Percentiles rank a stretch among this genome's conserved stretches.
phyloP scores from a whole-genome alignment of 2,329 filamentous ascomycete genomes.

The Alternaria panax region DNA sequence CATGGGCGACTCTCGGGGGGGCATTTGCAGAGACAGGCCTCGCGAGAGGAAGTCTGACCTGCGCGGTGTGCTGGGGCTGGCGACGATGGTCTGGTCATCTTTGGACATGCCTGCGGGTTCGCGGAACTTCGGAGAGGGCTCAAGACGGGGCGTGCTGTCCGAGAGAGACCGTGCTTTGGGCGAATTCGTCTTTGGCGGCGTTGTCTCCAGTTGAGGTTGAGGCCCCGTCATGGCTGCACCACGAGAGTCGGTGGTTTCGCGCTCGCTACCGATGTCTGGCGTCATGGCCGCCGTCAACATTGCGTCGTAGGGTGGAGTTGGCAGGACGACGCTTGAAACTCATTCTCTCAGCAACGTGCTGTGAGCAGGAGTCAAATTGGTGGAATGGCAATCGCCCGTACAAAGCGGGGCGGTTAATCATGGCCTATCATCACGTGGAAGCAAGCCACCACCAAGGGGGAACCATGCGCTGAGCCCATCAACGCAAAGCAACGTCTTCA shows the following conservation, averaged over 20 bases:
- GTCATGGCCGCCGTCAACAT: slow-evolving; percentile 35
- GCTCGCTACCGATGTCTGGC: slow-evolving; percentile 26
- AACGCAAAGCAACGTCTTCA: not conserved
- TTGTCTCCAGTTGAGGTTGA: slow-evolving; percentile 29
- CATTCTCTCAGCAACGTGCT: slow-evolving; percentile 35
- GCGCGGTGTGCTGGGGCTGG: slow-evolving; percentile 68
- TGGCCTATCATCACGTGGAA: slow-evolving; percentile 27
- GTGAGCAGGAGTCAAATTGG: slow-evolving; percentile 12
- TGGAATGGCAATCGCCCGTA: slow-evolving; percentile 7
- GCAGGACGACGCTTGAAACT: slow-evolving; percentile 13
- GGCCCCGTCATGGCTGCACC: slow-evolving; percentile 24
- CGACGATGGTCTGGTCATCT: slow-evolving; percentile 55
- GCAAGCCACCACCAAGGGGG: slow-evolving; percentile 1
- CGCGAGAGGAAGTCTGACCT: slow-evolving; percentile 69
- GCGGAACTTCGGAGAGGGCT: slow-evolving; percentile 56
- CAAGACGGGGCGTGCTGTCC: slow-evolving; percentile 53
- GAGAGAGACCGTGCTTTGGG: slow-evolving; percentile 55
- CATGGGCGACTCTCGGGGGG: slow-evolving; percentile 59
- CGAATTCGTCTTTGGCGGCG: slow-evolving; percentile 48
- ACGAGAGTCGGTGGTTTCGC: slow-evolving; percentile 23
- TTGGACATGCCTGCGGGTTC: slow-evolving; percentile 51
- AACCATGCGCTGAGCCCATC: slow-evolving; percentile 2
- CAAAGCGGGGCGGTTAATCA: slow-evolving; percentile 36
- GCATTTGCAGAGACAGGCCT: slow-evolving; percentile 75
- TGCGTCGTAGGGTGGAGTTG: slow-evolving; percentile 18